Percentiles rank a stretch among this genome's conserved stretches.
These are phyloP conservation scores for Monilinia aucupariae DNA, from an alignment of 2,329 filamentous ascomycete species.

Conservation along the genomic window DNA sequence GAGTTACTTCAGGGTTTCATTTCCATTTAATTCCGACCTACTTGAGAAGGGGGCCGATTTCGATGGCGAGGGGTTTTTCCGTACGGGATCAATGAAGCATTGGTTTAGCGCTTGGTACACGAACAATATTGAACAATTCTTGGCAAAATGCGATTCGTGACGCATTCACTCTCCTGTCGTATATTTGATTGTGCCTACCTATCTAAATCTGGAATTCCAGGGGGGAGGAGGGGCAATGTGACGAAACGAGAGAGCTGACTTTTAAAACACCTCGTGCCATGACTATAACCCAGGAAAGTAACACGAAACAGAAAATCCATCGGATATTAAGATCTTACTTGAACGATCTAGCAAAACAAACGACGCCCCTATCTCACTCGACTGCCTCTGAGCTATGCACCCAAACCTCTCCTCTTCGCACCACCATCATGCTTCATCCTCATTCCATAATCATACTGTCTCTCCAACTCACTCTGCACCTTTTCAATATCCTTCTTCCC, in stretches of 20 bases:
- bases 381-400: slow-evolving; percentile 27
- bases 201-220: not conserved
- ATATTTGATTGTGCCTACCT: not conserved
- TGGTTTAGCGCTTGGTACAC: not conserved
- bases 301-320: not conserved
- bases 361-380: not conserved
- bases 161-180: not conserved
- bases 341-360: not conserved
- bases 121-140: not conserved
- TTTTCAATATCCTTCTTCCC: slow-evolving; percentile 26
- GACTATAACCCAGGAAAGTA: not conserved
- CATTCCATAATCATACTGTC: slow-evolving; percentile 37
- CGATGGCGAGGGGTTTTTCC: not conserved
- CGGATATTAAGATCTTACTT: not conserved
- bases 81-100: not conserved
- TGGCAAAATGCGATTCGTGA: not conserved
- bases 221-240: no score
- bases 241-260: not conserved
- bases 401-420: slow-evolving; percentile 36
- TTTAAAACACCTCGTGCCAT: not conserved
- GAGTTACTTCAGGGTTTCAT: not conserved
- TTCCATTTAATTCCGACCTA: not conserved
- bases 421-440: slow-evolving; percentile 37
- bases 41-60: not conserved
- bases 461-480: slow-evolving; percentile 36